These are phyloP conservation scores for Brettanomyces bruxellensis DNA, from an alignment of 805 yeast species.

Conservation along the genomic window DNA sequence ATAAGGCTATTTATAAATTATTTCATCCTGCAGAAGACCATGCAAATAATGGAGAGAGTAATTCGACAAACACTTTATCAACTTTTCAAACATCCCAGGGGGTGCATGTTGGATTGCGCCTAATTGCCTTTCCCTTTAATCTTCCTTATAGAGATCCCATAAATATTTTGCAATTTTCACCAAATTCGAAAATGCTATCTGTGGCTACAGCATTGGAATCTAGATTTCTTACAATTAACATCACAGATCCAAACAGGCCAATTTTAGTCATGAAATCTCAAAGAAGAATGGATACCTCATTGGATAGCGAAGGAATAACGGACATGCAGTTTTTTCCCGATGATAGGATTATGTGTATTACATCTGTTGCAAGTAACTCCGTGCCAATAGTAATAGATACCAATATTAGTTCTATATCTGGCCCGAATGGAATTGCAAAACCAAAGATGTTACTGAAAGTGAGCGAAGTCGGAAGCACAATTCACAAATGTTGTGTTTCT, in stretches of 20 bases:
- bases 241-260: constrained; percentile 56
- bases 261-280: constrained; percentile 61
- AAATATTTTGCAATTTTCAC: constrained; percentile 62
- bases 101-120: constrained; percentile 1
- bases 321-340: constrained; percentile 66
- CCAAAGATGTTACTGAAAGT: constrained; percentile 55
- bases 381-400: constrained; percentile 64
- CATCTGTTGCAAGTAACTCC: constrained; percentile 54
- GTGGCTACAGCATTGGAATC: constrained; percentile 76
- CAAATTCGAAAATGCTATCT: constrained; percentile 58
- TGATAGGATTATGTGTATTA: constrained; percentile 41
- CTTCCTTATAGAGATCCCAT: constrained; percentile 85
- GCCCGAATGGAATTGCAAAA: constrained; percentile 38
- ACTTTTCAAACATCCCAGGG: background rate
- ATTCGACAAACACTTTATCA: constrained; percentile 2
- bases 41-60: background rate
- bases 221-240: constrained; percentile 65
- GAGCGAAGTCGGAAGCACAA: constrained; percentile 73
- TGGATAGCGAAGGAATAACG: constrained; percentile 87
- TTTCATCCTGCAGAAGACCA: background rate
- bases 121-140: constrained; percentile 36
- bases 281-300: constrained; percentile 50
- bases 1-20: constrained; percentile 1
- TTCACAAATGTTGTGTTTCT: constrained; percentile 66
- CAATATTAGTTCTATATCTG: constrained; percentile 36